phyloP scores from a whole-genome alignment of 495 filamentous ascomycete genomes.

The Tuber melanosporum region DNA sequence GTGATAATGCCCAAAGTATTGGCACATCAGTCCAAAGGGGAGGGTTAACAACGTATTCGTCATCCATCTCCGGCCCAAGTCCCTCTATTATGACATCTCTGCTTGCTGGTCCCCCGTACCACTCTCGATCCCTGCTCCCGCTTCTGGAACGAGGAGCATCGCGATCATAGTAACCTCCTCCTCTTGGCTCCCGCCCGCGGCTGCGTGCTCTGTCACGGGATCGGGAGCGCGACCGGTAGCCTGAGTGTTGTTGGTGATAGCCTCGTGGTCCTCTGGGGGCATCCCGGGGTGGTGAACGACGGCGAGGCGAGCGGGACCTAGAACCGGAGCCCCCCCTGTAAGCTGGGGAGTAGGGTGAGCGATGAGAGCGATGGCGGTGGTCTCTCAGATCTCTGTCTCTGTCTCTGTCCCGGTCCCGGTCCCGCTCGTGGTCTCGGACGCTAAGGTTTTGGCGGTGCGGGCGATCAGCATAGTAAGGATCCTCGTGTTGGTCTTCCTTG shows the following conservation, averaged over 20 bases:
- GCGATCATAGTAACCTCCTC: conserved; percentile 33
- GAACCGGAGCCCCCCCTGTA: conserved; percentile 11
- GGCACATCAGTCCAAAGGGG: conserved; percentile 33
- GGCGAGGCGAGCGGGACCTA: conserved; percentile 12
- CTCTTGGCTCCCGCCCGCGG: conserved; percentile 16
- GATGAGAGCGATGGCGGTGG: conserved; percentile 29
- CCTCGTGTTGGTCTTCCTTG: conserved; percentile 18
- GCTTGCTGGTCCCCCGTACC: conserved; percentile 34
- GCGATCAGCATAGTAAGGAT: conserved; percentile 20
- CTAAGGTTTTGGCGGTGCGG: conserved; percentile 23
- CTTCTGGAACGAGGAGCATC: conserved; percentile 34
- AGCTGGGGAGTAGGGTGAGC: conserved; percentile 27
- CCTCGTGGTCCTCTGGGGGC: conserved; percentile 32
- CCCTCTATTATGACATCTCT: conserved; percentile 42
- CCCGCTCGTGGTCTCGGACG: conserved; percentile 8
- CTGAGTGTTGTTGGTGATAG: conserved; percentile 21
- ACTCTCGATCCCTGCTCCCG: conserved; percentile 37
- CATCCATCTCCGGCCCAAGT: conserved; percentile 39
- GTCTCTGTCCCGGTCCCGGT: conserved; percentile 15
- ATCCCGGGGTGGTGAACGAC: conserved; percentile 31
- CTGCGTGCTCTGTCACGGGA: conserved; percentile 23
- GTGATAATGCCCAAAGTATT: conserved; percentile 9
- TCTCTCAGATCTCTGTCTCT: background rate
- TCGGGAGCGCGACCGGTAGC: conserved; percentile 31
- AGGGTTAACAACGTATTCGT: conserved; percentile 44